Base-by-base conservation (phyloP, 2,329 filamentous ascomycete species). In the Penicillium sumatraense region DNA sequence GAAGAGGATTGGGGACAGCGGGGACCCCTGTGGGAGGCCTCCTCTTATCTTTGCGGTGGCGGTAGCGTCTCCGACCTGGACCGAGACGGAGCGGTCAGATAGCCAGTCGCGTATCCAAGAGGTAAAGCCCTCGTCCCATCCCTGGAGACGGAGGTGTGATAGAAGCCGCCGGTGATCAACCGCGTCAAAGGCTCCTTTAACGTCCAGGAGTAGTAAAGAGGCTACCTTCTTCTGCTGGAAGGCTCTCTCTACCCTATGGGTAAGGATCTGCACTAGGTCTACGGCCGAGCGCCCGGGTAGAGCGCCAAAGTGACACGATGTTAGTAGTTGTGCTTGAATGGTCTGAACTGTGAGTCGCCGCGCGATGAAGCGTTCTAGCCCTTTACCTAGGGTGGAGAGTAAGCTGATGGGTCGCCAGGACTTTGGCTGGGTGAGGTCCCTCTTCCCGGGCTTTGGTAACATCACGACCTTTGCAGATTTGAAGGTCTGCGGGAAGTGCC, bases 1-100 rank as follows among this genome's bases (percentile, higher is more conserved):
- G 49, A 62, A 70, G 23, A 68, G 62, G 21, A 70, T 67, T 5
- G 59, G 67, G 1, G 60, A 68, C 1, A 68, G 23, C 9, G 57
- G 60, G 1, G 60, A 69, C 10, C 63, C 62, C 51, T 68, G 56
- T 3, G 61, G 62, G 7, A 68, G 65, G 8, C 65, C 61, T 4
- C 55, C 63, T 1, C 50, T 50, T 26, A 49, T 54, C 2, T 16
- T 16, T 2, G 59, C 46, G 5, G n/a, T n/a, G 14, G 44, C 38
- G 1, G 50, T 49, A 6, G 24, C 41, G 26, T 36, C 31, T 27
- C 53, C 50, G 7, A 54, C 33, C 7, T 29, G 20, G 21, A 57
- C 38, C 3, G 14, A 9, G 9, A 47, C 57, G 26, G 33, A 48
- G 7, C 40, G 46, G 3, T 45, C 29, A 1, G 33, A 29, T 2